Evolutionary conservation across 1,139 yeast species (phyloP).

Genomic region (Maudiozyma humilis): DNA sequence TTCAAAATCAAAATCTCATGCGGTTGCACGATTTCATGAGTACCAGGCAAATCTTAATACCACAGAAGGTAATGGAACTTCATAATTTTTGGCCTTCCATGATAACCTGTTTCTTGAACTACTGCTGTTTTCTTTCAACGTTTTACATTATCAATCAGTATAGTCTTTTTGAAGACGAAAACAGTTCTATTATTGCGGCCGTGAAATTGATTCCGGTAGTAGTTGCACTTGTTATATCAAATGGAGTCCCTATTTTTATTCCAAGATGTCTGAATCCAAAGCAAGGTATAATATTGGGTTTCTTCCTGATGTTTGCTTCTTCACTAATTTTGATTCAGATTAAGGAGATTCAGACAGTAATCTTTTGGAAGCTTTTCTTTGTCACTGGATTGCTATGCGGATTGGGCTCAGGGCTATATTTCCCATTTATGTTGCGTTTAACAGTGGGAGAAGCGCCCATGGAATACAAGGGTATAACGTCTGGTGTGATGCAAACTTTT

Average conservation of each 20-base stretch:
- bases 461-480: slow-evolving; percentile 3
- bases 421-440: slow-evolving; percentile 1
- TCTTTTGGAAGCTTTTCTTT: slow-evolving; percentile 4
- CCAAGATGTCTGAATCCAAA: background rate
- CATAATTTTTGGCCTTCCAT: slow-evolving; percentile 3
- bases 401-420: slow-evolving; percentile 2
- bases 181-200: slow-evolving; percentile 2
- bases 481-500: slow-evolving; percentile 5
- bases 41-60: slow-evolving; percentile 3
- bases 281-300: slow-evolving; percentile 2
- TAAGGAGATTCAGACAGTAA: background rate
- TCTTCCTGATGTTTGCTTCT: background rate
- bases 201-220: slow-evolving; percentile 3
- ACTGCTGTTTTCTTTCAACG: slow-evolving; percentile 2
- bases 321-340: slow-evolving; percentile 2
- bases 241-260: background rate
- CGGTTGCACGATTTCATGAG: background rate
- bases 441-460: slow-evolving; percentile 3
- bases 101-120: slow-evolving; percentile 4
- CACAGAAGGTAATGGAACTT: slow-evolving; percentile 1
- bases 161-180: slow-evolving; percentile 3
- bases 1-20: background rate
- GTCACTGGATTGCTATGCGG: slow-evolving; percentile 3
- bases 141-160: slow-evolving; percentile 4
- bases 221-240: background rate